Base-by-base conservation (phyloP, 1,139 yeast species). In the Meyerozyma sp. region DNA sequence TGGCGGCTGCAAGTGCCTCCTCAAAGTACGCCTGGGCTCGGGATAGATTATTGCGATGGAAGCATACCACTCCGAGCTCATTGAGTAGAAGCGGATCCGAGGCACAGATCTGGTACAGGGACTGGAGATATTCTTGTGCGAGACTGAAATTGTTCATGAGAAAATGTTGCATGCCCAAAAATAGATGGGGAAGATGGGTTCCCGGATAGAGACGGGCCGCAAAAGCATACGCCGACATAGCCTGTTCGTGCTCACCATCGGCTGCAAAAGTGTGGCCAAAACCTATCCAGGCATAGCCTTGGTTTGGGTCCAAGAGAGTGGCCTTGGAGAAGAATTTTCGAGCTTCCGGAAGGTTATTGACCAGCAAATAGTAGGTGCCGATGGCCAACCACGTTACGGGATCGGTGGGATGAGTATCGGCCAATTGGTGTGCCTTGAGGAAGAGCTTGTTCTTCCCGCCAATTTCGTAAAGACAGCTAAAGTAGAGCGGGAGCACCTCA, bases 231-330 rank as follows among this genome's bases (percentile, higher is more conserved):
- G 98, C 98, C 47, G 96, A 84, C 18, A 93, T 85, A 1, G 98
- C 98, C 62, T 94, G 98, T 61, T 94, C 99, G 57, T 94, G 98
- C 63, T 94, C 99, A 8, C 97, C 96, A 61, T 94, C 98, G 2
- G 88, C 85, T 0, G 97, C 97, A 75, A 90, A 94, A 0, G 98
- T 91, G 59, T 93, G 98, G 1, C 98, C 98, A 69, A 94, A 94
- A 1, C 98, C 98, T 40, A 94, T 82, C 98, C 98, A 94, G 1
- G 98, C 96, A 44, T 88, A 94, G 0, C 95, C 95, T 66, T 88
- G 90, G 52, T 84, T 87, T 1, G 98, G 96, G 53, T 89, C 85
- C 51, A 91, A 65, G 53, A 90, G 74, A 0, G 98, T 89, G 0
- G 98, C 93, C 60, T 89, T 91, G 44, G 94, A 83, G 62, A 91